Percentiles rank a stretch among this genome's conserved stretches.
phyloP scores from a whole-genome alignment of 768 basidiomycete genomes.

The Clathrus columnatus region DNA sequence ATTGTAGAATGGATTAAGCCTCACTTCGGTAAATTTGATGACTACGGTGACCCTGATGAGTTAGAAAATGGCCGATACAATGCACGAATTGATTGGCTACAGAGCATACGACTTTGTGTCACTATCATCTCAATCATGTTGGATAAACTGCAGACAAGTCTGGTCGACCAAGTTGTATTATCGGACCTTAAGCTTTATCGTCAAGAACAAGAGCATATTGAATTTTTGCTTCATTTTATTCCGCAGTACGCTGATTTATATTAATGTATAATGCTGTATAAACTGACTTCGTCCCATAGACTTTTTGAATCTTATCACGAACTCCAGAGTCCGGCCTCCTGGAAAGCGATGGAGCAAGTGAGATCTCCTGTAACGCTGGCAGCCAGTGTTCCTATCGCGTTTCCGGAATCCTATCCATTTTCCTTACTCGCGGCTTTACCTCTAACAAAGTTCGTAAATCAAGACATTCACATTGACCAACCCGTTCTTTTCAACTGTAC shows the following conservation, averaged over 20 bases:
- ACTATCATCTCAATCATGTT: slow-evolving; percentile 85
- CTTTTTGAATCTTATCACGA: slow-evolving; percentile 85
- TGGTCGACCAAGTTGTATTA: slow-evolving; percentile 57
- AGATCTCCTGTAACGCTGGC: slow-evolving; percentile 50
- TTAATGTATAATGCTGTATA: background rate
- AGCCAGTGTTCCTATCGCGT: slow-evolving; percentile 62
- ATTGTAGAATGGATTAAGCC: slow-evolving; percentile 93
- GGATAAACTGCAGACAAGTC: slow-evolving; percentile 76
- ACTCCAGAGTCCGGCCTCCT: slow-evolving; percentile 58
- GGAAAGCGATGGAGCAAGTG: slow-evolving; percentile 59
- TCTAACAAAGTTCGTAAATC: slow-evolving; percentile 32
- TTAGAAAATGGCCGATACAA: slow-evolving; percentile 57
- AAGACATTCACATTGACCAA: slow-evolving; percentile 33
- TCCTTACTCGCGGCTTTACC: slow-evolving; percentile 66
- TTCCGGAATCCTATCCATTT: slow-evolving; percentile 93
- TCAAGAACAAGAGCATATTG: slow-evolving; percentile 89
- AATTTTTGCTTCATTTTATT: slow-evolving; percentile 71
- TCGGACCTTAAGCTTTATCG: slow-evolving; percentile 52
- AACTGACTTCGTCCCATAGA: slow-evolving; percentile 30
- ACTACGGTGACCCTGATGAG: slow-evolving; percentile 61
- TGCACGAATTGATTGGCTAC: slow-evolving; percentile 81
- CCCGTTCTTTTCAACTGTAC: slow-evolving; percentile 59
- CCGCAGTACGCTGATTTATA: slow-evolving; percentile 52
- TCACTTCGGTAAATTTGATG: slow-evolving; percentile 87
- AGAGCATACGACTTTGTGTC: slow-evolving; percentile 81